These are phyloP conservation scores for Boletus vinaceobasis DNA, from an alignment of 768 basidiomycete species.

Conservation along the genomic window DNA sequence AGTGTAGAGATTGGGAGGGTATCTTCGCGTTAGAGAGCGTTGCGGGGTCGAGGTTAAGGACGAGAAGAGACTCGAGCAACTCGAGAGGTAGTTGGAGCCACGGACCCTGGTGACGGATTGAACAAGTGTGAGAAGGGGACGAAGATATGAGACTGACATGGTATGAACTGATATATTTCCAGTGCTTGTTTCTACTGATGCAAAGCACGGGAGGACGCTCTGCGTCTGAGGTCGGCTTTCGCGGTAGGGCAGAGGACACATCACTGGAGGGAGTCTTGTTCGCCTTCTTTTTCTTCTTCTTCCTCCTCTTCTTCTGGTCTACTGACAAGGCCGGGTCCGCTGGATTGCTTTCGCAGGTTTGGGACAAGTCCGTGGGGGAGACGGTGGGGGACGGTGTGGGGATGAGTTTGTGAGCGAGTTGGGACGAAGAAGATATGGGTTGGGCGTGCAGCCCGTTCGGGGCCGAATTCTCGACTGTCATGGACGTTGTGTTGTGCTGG, in stretches of 20 bases:
- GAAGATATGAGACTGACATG: conserved; percentile 53
- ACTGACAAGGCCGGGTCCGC: conserved; percentile 8
- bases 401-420: background rate
- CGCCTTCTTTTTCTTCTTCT: conserved; percentile 60
- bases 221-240: conserved; percentile 37
- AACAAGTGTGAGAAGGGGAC: background rate
- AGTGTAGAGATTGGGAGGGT: conserved; percentile 36
- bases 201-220: conserved; percentile 65
- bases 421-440: background rate
- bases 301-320: conserved; percentile 67
- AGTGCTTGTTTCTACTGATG: conserved; percentile 92
- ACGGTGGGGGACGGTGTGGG: background rate
- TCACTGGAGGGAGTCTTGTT: conserved; percentile 36
- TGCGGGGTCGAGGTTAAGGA: conserved; percentile 73
- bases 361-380: conserved; percentile 19
- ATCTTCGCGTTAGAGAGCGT: conserved; percentile 50
- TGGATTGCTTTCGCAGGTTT: conserved; percentile 5
- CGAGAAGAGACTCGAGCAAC: conserved; percentile 75
- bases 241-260: conserved; percentile 10
- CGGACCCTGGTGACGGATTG: conserved; percentile 57
- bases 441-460: background rate
- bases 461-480: background rate
- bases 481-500: background rate
- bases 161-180: conserved; percentile 90
- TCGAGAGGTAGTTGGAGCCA: conserved; percentile 90